Base-by-base conservation (phyloP, 805 yeast species). In the Saccharomycopsis capsularis region DNA sequence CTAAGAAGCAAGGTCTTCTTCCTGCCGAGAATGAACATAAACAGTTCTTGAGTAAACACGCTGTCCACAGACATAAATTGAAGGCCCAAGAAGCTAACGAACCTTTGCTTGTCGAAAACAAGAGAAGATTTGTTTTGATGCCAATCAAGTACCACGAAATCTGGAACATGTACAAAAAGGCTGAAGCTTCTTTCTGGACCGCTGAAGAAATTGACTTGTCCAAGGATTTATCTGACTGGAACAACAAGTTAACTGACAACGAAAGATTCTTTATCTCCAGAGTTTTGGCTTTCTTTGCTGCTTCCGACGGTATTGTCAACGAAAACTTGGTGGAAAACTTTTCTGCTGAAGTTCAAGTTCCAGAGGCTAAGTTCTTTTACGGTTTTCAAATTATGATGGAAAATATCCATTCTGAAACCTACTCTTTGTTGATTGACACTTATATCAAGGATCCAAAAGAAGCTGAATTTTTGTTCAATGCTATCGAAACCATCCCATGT, bases 341-440 rank as follows among this genome's bases (percentile, higher is more conserved):
- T 73, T 83, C 95, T 50, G 95, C 96, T 56, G 98, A 91, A 71
- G 97, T 93, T 53, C 96, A 90, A 70, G 71, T 87, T 56, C 93
- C 99, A 50, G 99, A 91, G 74, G 99, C 98, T 61, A 90, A 91
- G 69, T 90, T 96, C 68, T 93, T 91, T 76, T 91, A 91, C 68
- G 99, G 99, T 42, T 91, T 93, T 86, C 99, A 91, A 75, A 93
- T 91, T 69, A 90, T 90, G 98, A 93, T 93, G 91, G 99, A 91
- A 74, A 91, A 93, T 76, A 93, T 91, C 64, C 99, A 91, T 70
- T 83, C 96, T 22, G 99, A 91, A 74, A 93, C 97, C 42, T 91
- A 91, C 73, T 91, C 98, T 5, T 73, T 93, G 58, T 79, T 93
- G 65, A 88, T 91, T 59, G 99, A 91, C 67, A 81, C 96, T 34